phyloP scores from a whole-genome alignment of 768 basidiomycete species.

The Kondoa subrosea region DNA sequence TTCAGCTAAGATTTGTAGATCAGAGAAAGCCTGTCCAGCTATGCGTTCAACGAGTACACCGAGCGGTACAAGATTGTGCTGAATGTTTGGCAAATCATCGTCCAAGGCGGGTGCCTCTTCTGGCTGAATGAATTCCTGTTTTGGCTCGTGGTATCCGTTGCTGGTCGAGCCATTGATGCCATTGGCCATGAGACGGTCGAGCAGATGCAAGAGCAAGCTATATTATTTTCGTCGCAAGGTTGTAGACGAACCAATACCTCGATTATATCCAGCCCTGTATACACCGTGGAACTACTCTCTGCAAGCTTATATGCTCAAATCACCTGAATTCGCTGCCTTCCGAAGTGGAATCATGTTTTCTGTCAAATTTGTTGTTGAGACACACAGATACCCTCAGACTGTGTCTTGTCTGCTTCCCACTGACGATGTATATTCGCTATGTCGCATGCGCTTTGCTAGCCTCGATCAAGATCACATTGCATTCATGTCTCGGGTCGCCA shows the following conservation, averaged over 20 bases:
- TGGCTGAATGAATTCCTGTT: neutral
- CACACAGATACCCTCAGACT: too few relatives aligned
- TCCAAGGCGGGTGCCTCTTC: constrained; percentile 35
- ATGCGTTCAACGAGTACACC: constrained; percentile 59
- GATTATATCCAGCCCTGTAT: too few relatives aligned
- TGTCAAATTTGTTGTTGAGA: too few relatives aligned
- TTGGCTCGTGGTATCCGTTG: neutral
- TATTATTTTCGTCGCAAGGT: neutral
- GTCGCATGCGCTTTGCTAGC: too few relatives aligned
- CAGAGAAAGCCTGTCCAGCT: constrained; percentile 61
- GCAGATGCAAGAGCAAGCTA: neutral
- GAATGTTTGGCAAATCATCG: constrained; percentile 53
- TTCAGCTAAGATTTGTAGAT: constrained; percentile 66
- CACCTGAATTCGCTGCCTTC: too few relatives aligned
- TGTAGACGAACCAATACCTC: neutral
- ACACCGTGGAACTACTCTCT: too few relatives aligned
- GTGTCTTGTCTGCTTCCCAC: too few relatives aligned
- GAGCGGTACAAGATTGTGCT: constrained; percentile 56
- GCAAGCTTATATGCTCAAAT: too few relatives aligned
- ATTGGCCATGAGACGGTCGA: neutral
- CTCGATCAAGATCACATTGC: too few relatives aligned
- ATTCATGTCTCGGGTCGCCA: too few relatives aligned
- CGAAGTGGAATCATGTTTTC: too few relatives aligned
- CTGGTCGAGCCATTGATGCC: neutral
- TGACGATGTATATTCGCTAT: too few relatives aligned